Evolutionary conservation across 495 filamentous ascomycete species (phyloP), one percentile per base, ranked within the genome.

Genomic region (Choiromyces venosus): DNA sequence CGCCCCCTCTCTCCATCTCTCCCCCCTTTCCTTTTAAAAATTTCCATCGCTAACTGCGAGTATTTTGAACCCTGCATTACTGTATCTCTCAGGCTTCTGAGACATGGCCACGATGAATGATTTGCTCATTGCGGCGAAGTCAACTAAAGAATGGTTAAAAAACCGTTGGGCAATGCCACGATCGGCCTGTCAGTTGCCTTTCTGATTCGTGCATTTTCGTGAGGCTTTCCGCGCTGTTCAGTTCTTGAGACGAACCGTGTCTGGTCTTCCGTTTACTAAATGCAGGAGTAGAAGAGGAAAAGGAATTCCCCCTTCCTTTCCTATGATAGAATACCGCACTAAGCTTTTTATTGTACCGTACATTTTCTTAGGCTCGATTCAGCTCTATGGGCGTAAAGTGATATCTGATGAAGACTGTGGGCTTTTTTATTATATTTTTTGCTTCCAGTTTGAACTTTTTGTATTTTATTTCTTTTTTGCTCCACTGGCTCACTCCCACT

Each of bases 191-290:
- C 71, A 73, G 71, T 68, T 70, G 25, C 52, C 25, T 33, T 33
- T 61, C 52, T 61, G 52, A 29, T 67, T 76, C 65, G 52, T 70
- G 61, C 65, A 70, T 40, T 67, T 72, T 66, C 39, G 66, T 37
- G 61, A 76, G 71, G 70, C 71, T 61, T 61, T 73, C 71, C 71
- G 74, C 40, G 74, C 66, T 70, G 74, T 70, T 33, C 12, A 33
- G 52, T 61, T 70, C 74, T 76, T 76, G 74, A 70, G 71, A 76
- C 71, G 74, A 76, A 73, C 74, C 74, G 74, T 76, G 74, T 76
- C 70, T 75, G 68, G 69, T 36, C 36, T 68, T 44, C 46, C 70
- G 65, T 66, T 42, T 70, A 52, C 70, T 44, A 40, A 65, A 71
- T 65, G 37, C 52, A 33, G 52, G 52, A 61, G 52, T 61, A 2